Conservation (phyloP, 2,329 filamentous ascomycete genomes). For the Paracoccidioides lutzii region DNA sequence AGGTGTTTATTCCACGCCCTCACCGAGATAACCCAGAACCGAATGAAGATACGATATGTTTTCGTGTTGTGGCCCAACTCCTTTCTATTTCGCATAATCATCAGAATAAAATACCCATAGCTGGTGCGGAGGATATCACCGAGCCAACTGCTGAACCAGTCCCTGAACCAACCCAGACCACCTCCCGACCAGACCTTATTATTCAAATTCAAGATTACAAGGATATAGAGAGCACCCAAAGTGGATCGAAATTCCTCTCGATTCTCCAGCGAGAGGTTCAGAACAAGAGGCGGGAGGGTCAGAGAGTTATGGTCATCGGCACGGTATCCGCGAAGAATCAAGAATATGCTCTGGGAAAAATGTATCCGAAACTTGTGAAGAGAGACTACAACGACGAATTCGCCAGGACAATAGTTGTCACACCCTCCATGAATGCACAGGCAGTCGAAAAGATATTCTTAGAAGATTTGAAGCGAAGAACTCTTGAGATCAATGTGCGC, state of each 20-base stretch:
- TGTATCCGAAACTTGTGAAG: constrained; percentile 36
- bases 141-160: constrained; percentile 7
- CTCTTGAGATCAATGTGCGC: constrained; percentile 47
- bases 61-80: constrained; percentile 24
- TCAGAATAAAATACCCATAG: constrained; percentile 4
- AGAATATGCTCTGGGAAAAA: constrained; percentile 34
- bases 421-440: constrained; percentile 33
- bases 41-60: constrained; percentile 21
- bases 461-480: constrained; percentile 38
- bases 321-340: constrained; percentile 50
- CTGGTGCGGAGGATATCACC: neutral
- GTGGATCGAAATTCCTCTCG: constrained; percentile 56
- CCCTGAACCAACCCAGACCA: constrained; percentile 9
- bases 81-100: constrained; percentile 16
- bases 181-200: constrained; percentile 41
- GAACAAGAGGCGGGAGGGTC: constrained; percentile 56
- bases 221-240: constrained; percentile 56
- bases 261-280: constrained; percentile 61
- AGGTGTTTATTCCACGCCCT: constrained; percentile 7
- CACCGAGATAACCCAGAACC: constrained; percentile 6
- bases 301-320: constrained; percentile 66
- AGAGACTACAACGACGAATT: constrained; percentile 33
- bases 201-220: constrained; percentile 71
- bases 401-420: constrained; percentile 43
- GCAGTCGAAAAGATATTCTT: constrained; percentile 30